Base-by-base conservation (phyloP, 495 filamentous ascomycete genomes). In the Penicillium cosmopolitanum region DNA sequence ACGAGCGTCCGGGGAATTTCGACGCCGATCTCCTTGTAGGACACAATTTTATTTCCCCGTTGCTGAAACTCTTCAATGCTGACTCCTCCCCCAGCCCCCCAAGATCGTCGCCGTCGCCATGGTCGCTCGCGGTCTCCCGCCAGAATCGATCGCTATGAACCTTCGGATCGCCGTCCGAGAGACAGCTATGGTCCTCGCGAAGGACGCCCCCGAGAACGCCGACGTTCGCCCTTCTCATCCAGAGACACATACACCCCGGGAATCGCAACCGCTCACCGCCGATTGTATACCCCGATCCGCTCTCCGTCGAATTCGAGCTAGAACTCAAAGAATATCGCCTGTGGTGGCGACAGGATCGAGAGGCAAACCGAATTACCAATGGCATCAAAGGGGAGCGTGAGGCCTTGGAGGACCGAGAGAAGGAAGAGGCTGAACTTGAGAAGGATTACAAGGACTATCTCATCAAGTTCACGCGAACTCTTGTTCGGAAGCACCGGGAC, bases 261-360 rank as follows among this genome's bases (percentile, higher is more conserved):
- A 68, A 73, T 15, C 78, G 77, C 31, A 80, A 81, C 16, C 83
- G 88, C 13, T 74, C 78, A 10, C 73, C 88, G n/a, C 75, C 83
- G 8, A 76, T 77, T 4, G 96, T 44, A 96, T 65, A 91, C 35
- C 81, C 86, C 15, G 91, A 98, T 63, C 95, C 95, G 7, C 79
- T 93, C 53, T 89, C 84, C 51, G 80, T 98, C 10, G 89, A 96
- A 13, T 96, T 89, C 62, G 93, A 97, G 71, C 95, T 97, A 50
- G 94, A 95, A 0, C 98, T 98, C 76, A 96, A 89, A 23, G 98
- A 88, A 74, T 99, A 96, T 68, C 90, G 92, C 7, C 96, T 98
- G 73, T 99, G 95, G 95, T 97, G 93, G 93, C 81, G 93, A 56
- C 76, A 82, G 10, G 92, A 96, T 65, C 89, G 96, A 69, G 81